Base-by-base conservation (phyloP, 2,329 filamentous ascomycete genomes). In the Colletotrichum godetiae region DNA sequence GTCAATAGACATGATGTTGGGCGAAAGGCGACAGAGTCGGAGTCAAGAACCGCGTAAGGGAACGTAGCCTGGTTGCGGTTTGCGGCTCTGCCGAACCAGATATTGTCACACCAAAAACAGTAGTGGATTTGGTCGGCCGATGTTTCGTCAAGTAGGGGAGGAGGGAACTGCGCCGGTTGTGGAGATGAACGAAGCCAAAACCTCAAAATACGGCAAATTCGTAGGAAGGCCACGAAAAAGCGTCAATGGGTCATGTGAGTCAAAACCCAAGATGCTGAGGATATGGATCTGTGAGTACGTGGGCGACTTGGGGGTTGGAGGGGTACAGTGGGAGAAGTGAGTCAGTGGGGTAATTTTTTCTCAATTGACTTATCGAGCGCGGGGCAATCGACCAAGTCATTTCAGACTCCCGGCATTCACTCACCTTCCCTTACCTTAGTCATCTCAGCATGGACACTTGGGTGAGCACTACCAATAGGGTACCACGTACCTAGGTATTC, bases 1-100 rank as follows among this genome's bases (percentile, higher is more conserved):
- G 85, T 96, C 91, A 86, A 98, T 96, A 80, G 93, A 94, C 93
- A 95, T 95, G 77, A 75, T 82, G 56, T 22, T 29, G 22, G 24
- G 13, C 24, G 46, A 49, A 27, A 24, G 3, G 13, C 33, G 37
- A 29, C 10, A 49, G 12, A 37, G 42, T 68, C 24, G 13, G 35
- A 24, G 19, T 53, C 59, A 55, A 46, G 22, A 7, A 31, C 15
- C 31, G 53, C 55, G 24, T n/a, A 24, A n/a, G 55, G 15, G 24
- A 12, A 24, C 13, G 53, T 56, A 22, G 19, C 42, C 15, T 15
- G 11, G 8, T 62, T 57, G 33, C 15, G 27, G 35, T 57, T 27
- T 31, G 33, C 42, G 46, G 13, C 49, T 58, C 33, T 11, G 56
- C 33, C 49, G 35, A 66, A 42, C 46, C 58, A 22, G 49, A 72